Evolutionary conservation across 2,329 filamentous ascomycete species (phyloP).

Genomic region (Cytospora leucostoma): DNA sequence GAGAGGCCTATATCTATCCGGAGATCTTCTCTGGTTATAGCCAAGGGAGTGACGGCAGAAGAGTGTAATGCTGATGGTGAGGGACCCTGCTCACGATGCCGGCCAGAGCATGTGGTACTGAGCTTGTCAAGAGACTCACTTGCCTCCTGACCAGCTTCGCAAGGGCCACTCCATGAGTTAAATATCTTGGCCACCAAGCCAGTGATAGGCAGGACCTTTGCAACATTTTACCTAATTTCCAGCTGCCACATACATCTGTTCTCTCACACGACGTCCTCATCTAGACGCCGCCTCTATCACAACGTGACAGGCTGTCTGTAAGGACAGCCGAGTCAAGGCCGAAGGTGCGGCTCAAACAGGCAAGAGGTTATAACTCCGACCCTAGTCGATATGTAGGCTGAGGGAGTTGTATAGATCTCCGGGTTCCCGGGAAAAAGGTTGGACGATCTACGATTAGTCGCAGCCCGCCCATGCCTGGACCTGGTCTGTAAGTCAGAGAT

Average conservation of each 20-base stretch:
- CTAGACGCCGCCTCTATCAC: constrained; percentile 3
- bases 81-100: constrained; percentile 17
- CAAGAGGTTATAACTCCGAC: constrained; percentile 2
- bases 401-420: background rate
- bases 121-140: constrained; percentile 25
- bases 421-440: constrained; percentile 1
- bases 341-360: constrained; percentile 9
- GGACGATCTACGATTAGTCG: constrained; percentile 9
- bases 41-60: constrained; percentile 22
- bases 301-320: background rate
- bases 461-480: background rate
- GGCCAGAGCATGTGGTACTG: constrained; percentile 25
- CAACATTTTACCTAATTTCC: constrained; percentile 8
- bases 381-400: background rate
- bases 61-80: constrained; percentile 4
- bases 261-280: background rate
- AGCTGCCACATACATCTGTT: background rate
- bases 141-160: constrained; percentile 19
- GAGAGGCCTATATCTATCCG: constrained; percentile 13
- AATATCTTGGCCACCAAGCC: constrained; percentile 9
- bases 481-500: background rate
- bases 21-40: background rate
- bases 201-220: background rate
- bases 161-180: constrained; percentile 4
- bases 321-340: constrained; percentile 21